Percentiles rank a stretch among this genome's conserved stretches.
These are phyloP conservation scores for Bonia amplexicaulis DNA, from an alignment of 176 grass and related monocot genomes.

Conservation along the genomic window DNA sequence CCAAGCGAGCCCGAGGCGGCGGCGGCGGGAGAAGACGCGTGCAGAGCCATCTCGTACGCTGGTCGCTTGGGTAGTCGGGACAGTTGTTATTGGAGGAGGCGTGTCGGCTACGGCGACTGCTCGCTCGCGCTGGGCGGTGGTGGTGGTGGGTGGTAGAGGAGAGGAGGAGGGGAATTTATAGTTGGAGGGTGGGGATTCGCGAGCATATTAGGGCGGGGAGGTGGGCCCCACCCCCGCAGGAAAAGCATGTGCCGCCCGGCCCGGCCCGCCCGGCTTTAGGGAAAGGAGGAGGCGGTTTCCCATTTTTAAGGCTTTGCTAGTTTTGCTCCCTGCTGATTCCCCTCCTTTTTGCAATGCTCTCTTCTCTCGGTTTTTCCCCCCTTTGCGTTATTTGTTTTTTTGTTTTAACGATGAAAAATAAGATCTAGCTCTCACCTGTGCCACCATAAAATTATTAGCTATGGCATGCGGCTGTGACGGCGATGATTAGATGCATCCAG, in stretches of 20 bases:
- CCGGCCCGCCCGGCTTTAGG: too few species aligned
- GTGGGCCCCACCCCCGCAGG: not conserved
- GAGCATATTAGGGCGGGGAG: conserved; percentile 18
- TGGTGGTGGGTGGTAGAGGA: not conserved
- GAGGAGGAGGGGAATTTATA: conserved; percentile 35
- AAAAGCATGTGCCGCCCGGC: not conserved
- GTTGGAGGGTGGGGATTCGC: not conserved
- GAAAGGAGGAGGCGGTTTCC: not conserved
- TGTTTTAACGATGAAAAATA: not conserved
- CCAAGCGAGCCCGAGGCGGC: conserved; percentile 99
- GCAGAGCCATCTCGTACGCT: not conserved
- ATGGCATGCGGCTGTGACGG: rapidly evolving
- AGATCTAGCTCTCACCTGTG: too few species aligned
- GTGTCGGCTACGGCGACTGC: conserved; percentile 23
- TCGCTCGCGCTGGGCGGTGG: not conserved
- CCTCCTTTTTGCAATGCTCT: not conserved
- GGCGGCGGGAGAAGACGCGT: not conserved
- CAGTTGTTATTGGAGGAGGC: conserved; percentile 1
- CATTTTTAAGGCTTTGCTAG: not conserved
- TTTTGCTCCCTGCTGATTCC: not conserved
- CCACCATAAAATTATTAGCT: not conserved
- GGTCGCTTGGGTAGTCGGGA: not conserved
- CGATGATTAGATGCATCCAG: not conserved
- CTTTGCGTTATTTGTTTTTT: not conserved
- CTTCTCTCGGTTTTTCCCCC: not conserved